phyloP scores from a whole-genome alignment of 495 filamentous ascomycete genomes.

The Xeromyces bisporus region DNA sequence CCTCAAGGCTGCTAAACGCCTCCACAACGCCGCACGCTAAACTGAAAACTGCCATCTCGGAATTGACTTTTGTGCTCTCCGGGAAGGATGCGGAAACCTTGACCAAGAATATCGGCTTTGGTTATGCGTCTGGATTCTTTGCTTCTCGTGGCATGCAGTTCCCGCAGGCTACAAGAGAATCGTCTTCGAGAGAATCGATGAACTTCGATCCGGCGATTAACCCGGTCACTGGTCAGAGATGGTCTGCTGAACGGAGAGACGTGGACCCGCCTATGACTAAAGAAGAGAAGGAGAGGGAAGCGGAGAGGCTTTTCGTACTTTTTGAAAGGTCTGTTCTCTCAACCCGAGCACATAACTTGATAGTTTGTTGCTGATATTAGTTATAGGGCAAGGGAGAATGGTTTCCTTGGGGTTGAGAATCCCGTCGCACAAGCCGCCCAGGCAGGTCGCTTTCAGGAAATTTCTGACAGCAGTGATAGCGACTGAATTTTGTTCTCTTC shows the following conservation, averaged over 20 bases:
- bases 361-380: constrained; percentile 5
- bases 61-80: constrained; percentile 74
- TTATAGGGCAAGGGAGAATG: constrained; percentile 61
- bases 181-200: constrained; percentile 27
- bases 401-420: constrained; percentile 70
- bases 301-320: constrained; percentile 80
- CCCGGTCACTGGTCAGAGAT: constrained; percentile 76
- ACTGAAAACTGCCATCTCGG: constrained; percentile 56
- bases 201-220: constrained; percentile 40
- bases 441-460: constrained; percentile 66
- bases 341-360: background rate
- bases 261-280: constrained; percentile 58
- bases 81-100: constrained; percentile 54
- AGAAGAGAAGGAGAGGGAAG: constrained; percentile 86
- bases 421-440: constrained; percentile 60
- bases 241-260: constrained; percentile 45
- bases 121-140: constrained; percentile 79
- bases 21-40: constrained; percentile 58
- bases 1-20: constrained; percentile 64
- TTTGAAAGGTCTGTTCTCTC: constrained; percentile 57
- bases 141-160: constrained; percentile 65
- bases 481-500: constrained; percentile 10
- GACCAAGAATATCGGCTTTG: constrained; percentile 75
- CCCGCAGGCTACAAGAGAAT: constrained; percentile 47
- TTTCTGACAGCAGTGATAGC: constrained; percentile 27